phyloP scores from a whole-genome alignment of 1,284 basidiomycete genomes.

The Boletus smithii region DNA sequence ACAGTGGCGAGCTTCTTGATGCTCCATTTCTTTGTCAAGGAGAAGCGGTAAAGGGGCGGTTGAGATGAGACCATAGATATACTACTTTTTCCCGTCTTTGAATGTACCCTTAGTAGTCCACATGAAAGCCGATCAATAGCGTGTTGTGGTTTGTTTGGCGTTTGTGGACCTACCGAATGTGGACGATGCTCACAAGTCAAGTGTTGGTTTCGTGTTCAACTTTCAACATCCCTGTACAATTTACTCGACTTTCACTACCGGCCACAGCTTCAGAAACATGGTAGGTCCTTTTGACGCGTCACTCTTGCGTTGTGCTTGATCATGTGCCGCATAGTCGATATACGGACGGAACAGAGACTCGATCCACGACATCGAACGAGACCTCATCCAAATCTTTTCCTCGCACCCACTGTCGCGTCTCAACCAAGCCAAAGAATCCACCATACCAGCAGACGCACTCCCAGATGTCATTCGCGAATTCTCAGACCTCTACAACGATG shows the following conservation, averaged over 20 bases:
- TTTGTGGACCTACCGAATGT: conserved; percentile 16
- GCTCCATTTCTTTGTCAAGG: conserved; percentile 86
- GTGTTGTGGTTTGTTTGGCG: conserved; percentile 27
- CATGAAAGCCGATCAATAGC: neutral
- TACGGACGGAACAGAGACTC: conserved; percentile 61
- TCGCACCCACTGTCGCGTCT: conserved; percentile 55
- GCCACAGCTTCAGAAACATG: conserved; percentile 21
- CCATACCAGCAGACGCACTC: conserved; percentile 64
- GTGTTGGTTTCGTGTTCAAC: conserved; percentile 10
- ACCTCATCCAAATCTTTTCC: conserved; percentile 62
- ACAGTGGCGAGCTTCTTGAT: conserved; percentile 74
- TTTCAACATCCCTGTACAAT: no score
- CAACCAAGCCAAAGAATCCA: conserved; percentile 55
- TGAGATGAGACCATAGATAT: conserved; percentile 11
- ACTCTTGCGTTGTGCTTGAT: neutral
- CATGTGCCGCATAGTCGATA: conserved; percentile 19
- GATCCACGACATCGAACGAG: conserved; percentile 62
- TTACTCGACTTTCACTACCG: neutral
- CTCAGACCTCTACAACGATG: conserved; percentile 53
- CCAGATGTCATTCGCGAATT: conserved; percentile 63
- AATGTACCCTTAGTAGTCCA: neutral
- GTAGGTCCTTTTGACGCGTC: conserved; percentile 24
- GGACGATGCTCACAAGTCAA: neutral
- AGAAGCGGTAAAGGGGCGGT: conserved; percentile 60
- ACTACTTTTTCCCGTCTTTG: neutral